Evolutionary conservation across 73 alveolate species (phyloP).

Genomic region (Paramecium pentaurelia): DNA sequence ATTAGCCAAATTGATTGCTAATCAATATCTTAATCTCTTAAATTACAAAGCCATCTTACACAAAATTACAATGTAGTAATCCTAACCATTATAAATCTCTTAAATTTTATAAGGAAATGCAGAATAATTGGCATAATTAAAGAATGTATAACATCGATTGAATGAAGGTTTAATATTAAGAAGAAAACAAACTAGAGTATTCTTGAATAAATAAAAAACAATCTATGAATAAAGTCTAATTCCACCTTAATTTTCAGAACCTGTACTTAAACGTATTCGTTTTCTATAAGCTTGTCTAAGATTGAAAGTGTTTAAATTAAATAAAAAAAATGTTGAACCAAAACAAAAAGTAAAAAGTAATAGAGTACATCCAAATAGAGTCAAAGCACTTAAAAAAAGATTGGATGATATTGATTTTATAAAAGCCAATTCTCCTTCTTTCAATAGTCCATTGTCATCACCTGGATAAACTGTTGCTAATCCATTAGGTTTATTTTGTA

Average conservation of each 20-base stretch:
- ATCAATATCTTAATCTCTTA: constrained; percentile 1
- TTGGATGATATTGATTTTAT: neutral
- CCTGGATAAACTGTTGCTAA: neutral
- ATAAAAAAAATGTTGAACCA: constrained; percentile 3
- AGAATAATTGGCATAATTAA: neutral
- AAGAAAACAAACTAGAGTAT: constrained; percentile 1
- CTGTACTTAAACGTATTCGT: neutral
- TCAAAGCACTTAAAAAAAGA: neutral
- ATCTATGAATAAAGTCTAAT: neutral
- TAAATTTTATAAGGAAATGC: neutral
- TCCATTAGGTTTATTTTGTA: constrained; percentile 32
- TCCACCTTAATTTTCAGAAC: neutral
- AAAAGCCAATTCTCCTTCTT: neutral
- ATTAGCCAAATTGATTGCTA: constrained; percentile 16
- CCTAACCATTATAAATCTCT: neutral
- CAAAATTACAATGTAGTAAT: neutral
- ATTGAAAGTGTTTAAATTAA: constrained; percentile 22
- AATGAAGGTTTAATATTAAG: constrained; percentile 3
- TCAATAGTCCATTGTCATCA: neutral
- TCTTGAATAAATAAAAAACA: neutral
- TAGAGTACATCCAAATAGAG: neutral
- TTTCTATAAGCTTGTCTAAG: constrained; percentile 2
- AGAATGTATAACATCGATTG: neutral
- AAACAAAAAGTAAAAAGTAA: neutral
- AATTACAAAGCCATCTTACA: constrained; percentile 12